A percentile compares a stretch with the other conserved stretches of the same genome.
phyloP scores from a whole-genome alignment of 208 protist species.

The Crithidia sp. region DNA sequence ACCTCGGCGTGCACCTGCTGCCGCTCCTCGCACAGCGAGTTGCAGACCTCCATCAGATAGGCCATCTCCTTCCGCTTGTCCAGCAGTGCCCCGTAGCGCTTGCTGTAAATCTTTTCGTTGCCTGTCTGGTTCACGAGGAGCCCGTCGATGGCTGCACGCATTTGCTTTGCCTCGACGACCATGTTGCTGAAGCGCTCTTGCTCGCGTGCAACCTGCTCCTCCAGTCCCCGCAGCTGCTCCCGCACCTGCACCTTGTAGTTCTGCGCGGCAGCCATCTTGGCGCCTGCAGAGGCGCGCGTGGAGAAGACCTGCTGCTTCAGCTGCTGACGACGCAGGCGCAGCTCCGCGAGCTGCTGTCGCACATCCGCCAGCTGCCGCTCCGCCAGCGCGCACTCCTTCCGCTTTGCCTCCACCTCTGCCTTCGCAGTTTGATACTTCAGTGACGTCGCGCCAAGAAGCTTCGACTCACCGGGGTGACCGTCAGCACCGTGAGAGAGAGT shows the following conservation, averaged over 20 bases:
- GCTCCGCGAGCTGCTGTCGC: slow-evolving; percentile 35
- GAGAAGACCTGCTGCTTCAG: slow-evolving; percentile 13
- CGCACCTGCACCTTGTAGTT: slow-evolving; percentile 38
- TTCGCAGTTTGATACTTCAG: slow-evolving; percentile 55
- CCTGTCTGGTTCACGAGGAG: slow-evolving; percentile 85
- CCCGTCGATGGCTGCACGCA: slow-evolving; percentile 88
- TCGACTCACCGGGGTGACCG: slow-evolving; percentile 31
- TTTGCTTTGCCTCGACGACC: slow-evolving; percentile 71
- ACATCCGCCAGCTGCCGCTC: slow-evolving; percentile 45
- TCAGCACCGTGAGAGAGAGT: slow-evolving; percentile 2
- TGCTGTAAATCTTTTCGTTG: slow-evolving; percentile 87
- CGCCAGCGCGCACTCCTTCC: slow-evolving; percentile 48
- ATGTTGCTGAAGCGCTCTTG: slow-evolving; percentile 87
- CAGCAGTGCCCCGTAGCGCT: slow-evolving; percentile 83
- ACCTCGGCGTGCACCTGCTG: slow-evolving; percentile 57
- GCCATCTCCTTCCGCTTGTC: slow-evolving; percentile 93
- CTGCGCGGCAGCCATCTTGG: slow-evolving; percentile 10
- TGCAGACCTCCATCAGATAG: slow-evolving; percentile 92
- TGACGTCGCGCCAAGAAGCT: slow-evolving; percentile 56
- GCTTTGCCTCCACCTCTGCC: slow-evolving; percentile 44
- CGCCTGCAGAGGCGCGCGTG: slow-evolving; percentile 8
- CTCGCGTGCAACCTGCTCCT: slow-evolving; percentile 87
- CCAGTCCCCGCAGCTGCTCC: slow-evolving; percentile 83
- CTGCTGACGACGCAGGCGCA: slow-evolving; percentile 18
- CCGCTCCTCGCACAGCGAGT: slow-evolving; percentile 85